A percentile compares a stretch with the other conserved stretches of the same genome.
These are phyloP conservation scores for Schizosaccharomyces osmophilus DNA, from an alignment of 805 yeast species.

Conservation along the genomic window DNA sequence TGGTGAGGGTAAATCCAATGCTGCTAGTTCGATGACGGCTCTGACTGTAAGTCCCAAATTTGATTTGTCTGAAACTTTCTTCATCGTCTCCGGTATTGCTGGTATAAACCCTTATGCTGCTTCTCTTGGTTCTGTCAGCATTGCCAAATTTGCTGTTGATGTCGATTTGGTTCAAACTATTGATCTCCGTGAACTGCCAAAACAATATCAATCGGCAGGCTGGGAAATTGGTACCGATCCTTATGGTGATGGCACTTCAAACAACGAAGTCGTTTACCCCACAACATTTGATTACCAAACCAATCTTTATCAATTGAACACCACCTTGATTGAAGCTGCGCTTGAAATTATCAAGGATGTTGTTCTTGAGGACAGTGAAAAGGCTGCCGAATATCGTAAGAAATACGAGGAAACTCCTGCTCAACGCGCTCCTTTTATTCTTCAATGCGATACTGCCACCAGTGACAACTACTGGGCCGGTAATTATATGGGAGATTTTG, in stretches of 20 bases:
- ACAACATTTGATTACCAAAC: slow-evolving; percentile 24
- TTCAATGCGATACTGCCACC: slow-evolving; percentile 34
- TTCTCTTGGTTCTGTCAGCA: slow-evolving; percentile 35
- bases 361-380: slow-evolving; percentile 23
- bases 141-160: slow-evolving; percentile 36
- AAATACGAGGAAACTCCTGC: slow-evolving; percentile 29
- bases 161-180: slow-evolving; percentile 22
- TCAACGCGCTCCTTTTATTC: slow-evolving; percentile 21
- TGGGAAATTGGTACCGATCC: slow-evolving; percentile 2
- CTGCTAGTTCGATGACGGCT: slow-evolving; percentile 34
- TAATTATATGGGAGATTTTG: slow-evolving; percentile 24
- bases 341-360: slow-evolving; percentile 25
- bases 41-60: slow-evolving; percentile 28
- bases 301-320: slow-evolving; percentile 40
- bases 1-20: slow-evolving; percentile 50
- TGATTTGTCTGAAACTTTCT: slow-evolving; percentile 35
- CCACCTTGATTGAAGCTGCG: slow-evolving; percentile 32
- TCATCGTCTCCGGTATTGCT: slow-evolving; percentile 40
- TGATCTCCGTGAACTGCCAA: not conserved
- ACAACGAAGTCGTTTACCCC: not conserved
- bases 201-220: not conserved
- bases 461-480: slow-evolving; percentile 40
- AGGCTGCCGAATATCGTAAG: slow-evolving; percentile 20
- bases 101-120: slow-evolving; percentile 35
- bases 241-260: not conserved